A percentile compares a stretch with the other conserved stretches of the same genome.
Conservation (phyloP, 495 filamentous ascomycete genomes). For the Aspergillus homomorphus region DNA sequence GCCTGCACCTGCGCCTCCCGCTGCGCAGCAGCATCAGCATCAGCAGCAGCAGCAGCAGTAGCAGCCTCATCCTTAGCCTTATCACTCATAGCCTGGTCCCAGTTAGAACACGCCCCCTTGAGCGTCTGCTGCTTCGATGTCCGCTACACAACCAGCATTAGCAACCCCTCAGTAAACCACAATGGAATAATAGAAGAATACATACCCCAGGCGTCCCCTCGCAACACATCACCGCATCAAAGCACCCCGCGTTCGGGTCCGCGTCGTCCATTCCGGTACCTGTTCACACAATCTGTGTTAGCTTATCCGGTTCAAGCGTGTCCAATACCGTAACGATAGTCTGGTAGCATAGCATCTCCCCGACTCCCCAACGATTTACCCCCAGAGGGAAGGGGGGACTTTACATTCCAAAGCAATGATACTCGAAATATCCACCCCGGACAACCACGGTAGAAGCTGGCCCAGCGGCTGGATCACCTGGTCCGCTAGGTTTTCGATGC, state of each 20-base stretch:
- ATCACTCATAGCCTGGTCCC: slow-evolving; percentile 24
- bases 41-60: background rate
- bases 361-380: background rate
- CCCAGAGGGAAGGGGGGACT: slow-evolving; percentile 9
- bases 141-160: background rate
- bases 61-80: slow-evolving; percentile 9
- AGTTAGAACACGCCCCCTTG: slow-evolving; percentile 26
- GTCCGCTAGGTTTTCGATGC: slow-evolving; percentile 20
- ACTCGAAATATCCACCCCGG: slow-evolving; percentile 25
- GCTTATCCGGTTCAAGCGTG: too few species aligned
- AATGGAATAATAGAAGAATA: slow-evolving; percentile 1
- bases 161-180: background rate
- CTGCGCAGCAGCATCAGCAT: background rate
- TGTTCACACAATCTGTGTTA: too few species aligned
- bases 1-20: background rate
- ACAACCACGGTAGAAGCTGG: slow-evolving; percentile 23
- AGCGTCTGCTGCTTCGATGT: background rate
- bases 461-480: slow-evolving; percentile 21
- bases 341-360: background rate
- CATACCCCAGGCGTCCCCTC: slow-evolving; percentile 16
- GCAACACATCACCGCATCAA: slow-evolving; percentile 35
- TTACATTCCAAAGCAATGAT: slow-evolving; percentile 32
- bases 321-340: too few species aligned
- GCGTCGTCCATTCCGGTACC: slow-evolving; percentile 20
- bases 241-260: slow-evolving; percentile 21